Conservation (phyloP, 2,329 filamentous ascomycete genomes). For the Zasmidium cellare region DNA sequence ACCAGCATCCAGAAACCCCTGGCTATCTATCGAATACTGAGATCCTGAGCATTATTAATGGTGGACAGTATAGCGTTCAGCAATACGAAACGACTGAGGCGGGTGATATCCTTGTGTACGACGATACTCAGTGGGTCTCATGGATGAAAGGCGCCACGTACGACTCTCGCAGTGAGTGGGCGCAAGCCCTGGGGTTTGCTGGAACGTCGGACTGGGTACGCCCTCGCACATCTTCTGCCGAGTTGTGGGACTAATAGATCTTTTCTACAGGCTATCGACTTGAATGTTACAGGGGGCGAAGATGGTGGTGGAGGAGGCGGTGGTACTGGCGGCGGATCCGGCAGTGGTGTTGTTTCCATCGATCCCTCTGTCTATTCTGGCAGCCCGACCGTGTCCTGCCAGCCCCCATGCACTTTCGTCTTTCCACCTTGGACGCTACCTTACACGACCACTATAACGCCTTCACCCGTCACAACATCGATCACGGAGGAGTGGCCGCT, state of each 20-base stretch:
- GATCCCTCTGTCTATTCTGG: too few relatives aligned
- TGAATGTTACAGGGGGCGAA: constrained; percentile 8
- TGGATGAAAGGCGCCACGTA: constrained; percentile 30
- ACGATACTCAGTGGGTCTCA: constrained; percentile 25
- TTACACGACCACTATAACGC: too few relatives aligned
- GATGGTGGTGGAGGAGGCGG: constrained; percentile 4
- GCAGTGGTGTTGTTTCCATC: too few relatives aligned
- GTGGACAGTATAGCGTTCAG: not conserved
- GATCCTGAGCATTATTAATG: constrained; percentile 6
- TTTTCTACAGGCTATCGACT: constrained; percentile 40
- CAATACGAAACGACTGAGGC: constrained; percentile 3
- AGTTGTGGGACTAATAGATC: too few relatives aligned
- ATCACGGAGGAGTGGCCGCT: too few relatives aligned
- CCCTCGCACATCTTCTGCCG: too few relatives aligned
- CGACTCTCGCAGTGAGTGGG: constrained; percentile 17
- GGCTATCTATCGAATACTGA: constrained; percentile 6
- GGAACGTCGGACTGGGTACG: constrained; percentile 41
- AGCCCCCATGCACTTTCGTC: too few relatives aligned
- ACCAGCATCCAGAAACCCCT: too few relatives aligned
- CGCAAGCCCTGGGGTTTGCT: constrained; percentile 31
- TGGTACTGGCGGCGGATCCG: not conserved
- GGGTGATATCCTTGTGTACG: constrained; percentile 19
- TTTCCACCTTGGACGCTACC: too few relatives aligned
- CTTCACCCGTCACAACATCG: too few relatives aligned
- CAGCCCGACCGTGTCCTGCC: too few relatives aligned